phyloP scores from a whole-genome alignment of 495 filamentous ascomycete species.

The Penicillium desertorum region DNA sequence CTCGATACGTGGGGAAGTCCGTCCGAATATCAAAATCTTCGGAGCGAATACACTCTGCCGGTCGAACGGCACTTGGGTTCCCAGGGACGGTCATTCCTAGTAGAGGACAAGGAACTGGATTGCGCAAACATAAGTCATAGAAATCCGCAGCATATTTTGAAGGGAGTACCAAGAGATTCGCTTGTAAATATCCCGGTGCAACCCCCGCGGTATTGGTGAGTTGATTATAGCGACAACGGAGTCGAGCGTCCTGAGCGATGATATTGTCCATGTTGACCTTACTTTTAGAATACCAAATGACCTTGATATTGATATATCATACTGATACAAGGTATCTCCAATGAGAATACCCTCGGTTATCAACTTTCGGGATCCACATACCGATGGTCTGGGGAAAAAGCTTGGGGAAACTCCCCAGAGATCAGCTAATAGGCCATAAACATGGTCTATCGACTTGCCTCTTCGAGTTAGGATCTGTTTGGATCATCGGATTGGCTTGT shows the following conservation, averaged over 20 bases:
- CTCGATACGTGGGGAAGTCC: constrained; percentile 53
- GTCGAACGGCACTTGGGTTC: constrained; percentile 20
- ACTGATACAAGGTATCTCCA: background rate
- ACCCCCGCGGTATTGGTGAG: constrained; percentile 50
- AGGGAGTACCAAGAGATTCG: constrained; percentile 57
- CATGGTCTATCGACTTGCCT: constrained; percentile 7
- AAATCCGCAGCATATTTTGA: constrained; percentile 52
- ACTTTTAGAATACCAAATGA: background rate
- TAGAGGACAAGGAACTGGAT: constrained; percentile 59
- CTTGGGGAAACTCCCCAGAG: constrained; percentile 3
- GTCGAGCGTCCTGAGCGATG: constrained; percentile 39
- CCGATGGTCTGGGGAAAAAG: constrained; percentile 25
- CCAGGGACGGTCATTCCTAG: constrained; percentile 38
- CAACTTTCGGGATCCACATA: constrained; percentile 23
- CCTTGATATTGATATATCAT: background rate
- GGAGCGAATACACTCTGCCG: constrained; percentile 27
- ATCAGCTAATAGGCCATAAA: too few species aligned
- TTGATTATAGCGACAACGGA: constrained; percentile 40
- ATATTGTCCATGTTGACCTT: constrained; percentile 14
- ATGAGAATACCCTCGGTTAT: constrained; percentile 14
- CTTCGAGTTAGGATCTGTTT: constrained; percentile 5
- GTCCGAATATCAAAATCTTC: constrained; percentile 48
- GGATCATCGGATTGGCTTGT: background rate
- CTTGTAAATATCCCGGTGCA: constrained; percentile 54
- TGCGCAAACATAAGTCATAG: constrained; percentile 51